Base-by-base conservation (phyloP, 495 filamentous ascomycete species). In the Penicillium tannophilum region DNA sequence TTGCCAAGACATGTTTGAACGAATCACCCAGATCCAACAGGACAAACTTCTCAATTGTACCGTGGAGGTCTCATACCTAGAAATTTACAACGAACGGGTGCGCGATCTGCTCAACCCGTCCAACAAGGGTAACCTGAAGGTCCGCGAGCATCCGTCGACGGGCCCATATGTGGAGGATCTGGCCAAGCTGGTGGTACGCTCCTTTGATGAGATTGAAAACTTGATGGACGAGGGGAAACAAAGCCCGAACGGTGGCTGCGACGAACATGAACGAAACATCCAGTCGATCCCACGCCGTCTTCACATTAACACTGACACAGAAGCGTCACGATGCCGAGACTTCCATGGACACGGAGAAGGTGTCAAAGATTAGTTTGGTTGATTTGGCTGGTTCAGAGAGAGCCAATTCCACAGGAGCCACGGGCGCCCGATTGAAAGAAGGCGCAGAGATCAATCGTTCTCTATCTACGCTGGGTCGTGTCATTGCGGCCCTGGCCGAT, bases 191-290 rank as follows among this genome's bases (percentile, higher is more conserved):
- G 92, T 95, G n/a, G 94, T 99, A n/a, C 85, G 91, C 53, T 93
- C 91, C 20, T 98, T 98, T 69, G 82, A 87, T 47, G 94, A 98
- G 71, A 98, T 98, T 65, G 94, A 98, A 67, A 85, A 96, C 66
- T 78, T 99, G 66, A 98, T 99, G 95, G 95, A 98, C 74, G 94
- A 98, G 75, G 75, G 95, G 95, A 63, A 98, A 98, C 76, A 98
- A 98, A 72, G 95, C 95, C 7, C 81, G 95, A 78, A 99, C 95
- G 19, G 95, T 99, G 39, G 95, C 95, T 4, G 95, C 95, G 5
- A 99, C 95, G 39, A 99, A 97, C 80, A 98, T 98, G 94, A 99
- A 99, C 79, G 94, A 98, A 77, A 98, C 95, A 3, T 97, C 93
- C 52, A 96, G 92, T 85, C 85, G 95, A 75, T 96, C 91, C 65